Conservation (phyloP, 139 green algal species). For the Coelastrella sp. region DNA sequence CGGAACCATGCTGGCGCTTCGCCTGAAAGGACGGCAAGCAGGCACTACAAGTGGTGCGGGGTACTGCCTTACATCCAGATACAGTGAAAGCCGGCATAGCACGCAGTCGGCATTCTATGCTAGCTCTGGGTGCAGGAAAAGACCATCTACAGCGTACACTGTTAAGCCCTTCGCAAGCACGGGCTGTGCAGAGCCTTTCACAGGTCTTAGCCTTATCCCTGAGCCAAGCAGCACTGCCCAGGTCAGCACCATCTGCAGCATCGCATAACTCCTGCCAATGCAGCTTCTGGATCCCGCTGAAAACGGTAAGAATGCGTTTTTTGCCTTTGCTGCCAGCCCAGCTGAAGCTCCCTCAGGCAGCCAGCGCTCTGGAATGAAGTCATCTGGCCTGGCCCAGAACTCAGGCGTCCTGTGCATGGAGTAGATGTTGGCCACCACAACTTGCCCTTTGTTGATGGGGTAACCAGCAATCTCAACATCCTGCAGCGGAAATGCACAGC, state of each 20-base stretch:
- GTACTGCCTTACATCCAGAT: too few relatives aligned
- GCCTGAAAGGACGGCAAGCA: too few relatives aligned
- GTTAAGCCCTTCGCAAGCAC: slow-evolving; percentile 6
- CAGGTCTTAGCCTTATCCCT: background rate
- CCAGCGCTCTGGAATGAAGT: slow-evolving; percentile 26
- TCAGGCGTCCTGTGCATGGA: slow-evolving; percentile 20
- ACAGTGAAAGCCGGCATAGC: too few relatives aligned
- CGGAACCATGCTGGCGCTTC: too few relatives aligned
- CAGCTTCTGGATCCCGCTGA: slow-evolving; percentile 9
- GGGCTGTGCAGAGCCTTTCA: background rate
- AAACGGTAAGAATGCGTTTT: slow-evolving; percentile 27
- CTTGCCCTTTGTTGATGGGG: background rate
- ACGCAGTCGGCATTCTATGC: background rate
- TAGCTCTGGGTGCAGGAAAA: background rate
- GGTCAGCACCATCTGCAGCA: slow-evolving; percentile 37
- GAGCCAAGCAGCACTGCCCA: background rate
- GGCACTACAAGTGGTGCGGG: too few relatives aligned
- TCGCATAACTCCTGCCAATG: slow-evolving; percentile 29
- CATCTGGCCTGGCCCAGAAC: slow-evolving; percentile 6
- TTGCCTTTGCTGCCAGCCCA: background rate
- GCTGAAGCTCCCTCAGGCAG: background rate
- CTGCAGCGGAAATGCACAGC: background rate
- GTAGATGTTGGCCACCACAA: slow-evolving; percentile 20
- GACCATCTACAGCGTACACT: background rate
- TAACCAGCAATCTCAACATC: slow-evolving; percentile 22